Evolutionary conservation across 78 protist genomes (phyloP).

Genomic region (Bodo saltans): DNA sequence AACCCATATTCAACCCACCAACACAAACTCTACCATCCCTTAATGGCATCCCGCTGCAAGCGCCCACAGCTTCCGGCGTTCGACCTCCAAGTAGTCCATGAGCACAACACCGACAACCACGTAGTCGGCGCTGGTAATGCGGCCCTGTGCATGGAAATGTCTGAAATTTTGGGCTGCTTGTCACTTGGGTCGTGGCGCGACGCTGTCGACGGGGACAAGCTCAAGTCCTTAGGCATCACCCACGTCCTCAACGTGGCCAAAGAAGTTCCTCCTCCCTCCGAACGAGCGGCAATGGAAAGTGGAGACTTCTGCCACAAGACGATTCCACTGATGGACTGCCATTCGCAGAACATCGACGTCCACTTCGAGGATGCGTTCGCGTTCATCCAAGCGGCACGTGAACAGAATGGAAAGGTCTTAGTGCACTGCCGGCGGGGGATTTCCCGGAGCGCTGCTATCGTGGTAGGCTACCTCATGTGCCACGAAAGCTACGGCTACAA

Average conservation of each 20-base stretch:
- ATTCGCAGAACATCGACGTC: neutral
- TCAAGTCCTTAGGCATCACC: neutral
- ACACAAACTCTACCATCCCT: too few species aligned
- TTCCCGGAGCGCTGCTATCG: conserved; percentile 22
- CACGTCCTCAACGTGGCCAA: conserved; percentile 30
- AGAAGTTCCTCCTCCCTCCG: neutral
- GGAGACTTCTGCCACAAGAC: neutral
- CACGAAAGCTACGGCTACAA: neutral
- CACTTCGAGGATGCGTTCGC: neutral
- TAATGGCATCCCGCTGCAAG: too few species aligned
- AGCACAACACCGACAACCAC: too few species aligned
- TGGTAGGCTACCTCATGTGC: conserved; percentile 36
- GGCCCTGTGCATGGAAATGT: neutral
- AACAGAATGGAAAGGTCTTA: conserved; percentile 16
- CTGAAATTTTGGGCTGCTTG: neutral
- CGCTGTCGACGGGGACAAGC: neutral
- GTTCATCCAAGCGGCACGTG: conserved; percentile 15
- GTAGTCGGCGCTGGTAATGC: too few species aligned
- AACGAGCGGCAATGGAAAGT: too few species aligned
- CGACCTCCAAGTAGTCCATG: too few species aligned
- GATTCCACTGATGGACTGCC: neutral
- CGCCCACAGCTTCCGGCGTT: too few species aligned
- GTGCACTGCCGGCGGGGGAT: conserved; percentile 40
- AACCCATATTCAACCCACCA: too few species aligned
- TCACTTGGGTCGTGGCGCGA: neutral